Evolutionary conservation across 2,329 filamentous ascomycete species (phyloP).

Genomic region (Paecilomyces dactylethromorphus): DNA sequence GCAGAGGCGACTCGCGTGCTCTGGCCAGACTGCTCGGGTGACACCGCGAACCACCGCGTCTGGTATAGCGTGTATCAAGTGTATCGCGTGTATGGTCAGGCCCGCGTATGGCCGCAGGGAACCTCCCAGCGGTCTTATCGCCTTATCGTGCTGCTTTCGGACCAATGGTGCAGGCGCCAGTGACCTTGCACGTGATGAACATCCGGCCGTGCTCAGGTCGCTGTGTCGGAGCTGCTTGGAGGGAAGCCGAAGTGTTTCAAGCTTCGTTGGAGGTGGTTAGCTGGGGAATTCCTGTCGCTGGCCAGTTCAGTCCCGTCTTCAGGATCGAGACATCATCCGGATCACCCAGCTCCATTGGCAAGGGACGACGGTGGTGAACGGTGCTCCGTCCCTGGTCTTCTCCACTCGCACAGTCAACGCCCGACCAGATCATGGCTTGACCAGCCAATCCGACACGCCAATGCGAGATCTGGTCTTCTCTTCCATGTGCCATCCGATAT

Average conservation of each 20-base stretch:
- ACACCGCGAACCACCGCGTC: not conserved
- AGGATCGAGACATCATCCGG: not conserved
- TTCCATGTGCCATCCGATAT: not conserved
- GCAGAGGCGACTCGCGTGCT: not conserved
- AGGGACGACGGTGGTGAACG: not conserved
- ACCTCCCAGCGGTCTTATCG: conserved; percentile 3
- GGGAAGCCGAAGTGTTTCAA: not conserved
- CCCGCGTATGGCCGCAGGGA: not conserved
- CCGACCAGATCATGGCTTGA: conserved; percentile 17
- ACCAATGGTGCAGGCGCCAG: conserved; percentile 4
- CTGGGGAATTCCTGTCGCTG: not conserved
- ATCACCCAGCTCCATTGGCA: not conserved
- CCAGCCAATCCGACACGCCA: conserved; percentile 28
- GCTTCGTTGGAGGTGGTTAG: not conserved
- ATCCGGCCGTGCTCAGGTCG: not conserved
- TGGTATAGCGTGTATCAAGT: not conserved
- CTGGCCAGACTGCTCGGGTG: not conserved
- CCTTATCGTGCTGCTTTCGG: conserved; percentile 2
- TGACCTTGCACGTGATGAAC: not conserved
- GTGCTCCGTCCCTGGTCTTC: conserved; percentile 9
- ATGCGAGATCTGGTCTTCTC: conserved; percentile 10
- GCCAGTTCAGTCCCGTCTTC: not conserved
- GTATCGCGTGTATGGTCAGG: not conserved
- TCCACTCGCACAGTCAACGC: conserved; percentile 4
- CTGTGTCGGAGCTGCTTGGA: not conserved